These are phyloP conservation scores for Amphicarpaea edgeworthii DNA, from an alignment of 306 rosid genomes.

Conservation along the genomic window DNA sequence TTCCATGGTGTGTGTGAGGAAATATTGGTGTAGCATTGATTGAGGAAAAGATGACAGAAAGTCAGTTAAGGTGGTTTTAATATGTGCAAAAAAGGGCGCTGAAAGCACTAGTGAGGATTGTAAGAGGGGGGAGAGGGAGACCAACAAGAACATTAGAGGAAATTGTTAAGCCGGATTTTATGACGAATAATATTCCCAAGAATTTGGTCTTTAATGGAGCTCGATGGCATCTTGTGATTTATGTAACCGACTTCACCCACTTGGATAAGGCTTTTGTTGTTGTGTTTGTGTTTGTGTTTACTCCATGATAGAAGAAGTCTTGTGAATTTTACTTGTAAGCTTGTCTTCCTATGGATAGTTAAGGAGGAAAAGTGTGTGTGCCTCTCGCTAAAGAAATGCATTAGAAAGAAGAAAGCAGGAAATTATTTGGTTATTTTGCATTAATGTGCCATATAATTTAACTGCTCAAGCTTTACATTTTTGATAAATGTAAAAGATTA, in stretches of 20 bases:
- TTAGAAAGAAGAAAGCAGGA: conserved; percentile 2
- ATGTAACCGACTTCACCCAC: neutral
- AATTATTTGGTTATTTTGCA: neutral
- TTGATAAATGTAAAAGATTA: too few relatives aligned
- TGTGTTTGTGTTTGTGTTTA: neutral
- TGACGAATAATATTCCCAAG: neutral
- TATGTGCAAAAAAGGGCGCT: neutral
- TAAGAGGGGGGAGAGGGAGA: neutral
- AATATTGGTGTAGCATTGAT: neutral
- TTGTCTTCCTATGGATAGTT: neutral
- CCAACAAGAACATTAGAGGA: neutral
- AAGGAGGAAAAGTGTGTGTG: neutral
- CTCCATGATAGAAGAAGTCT: conserved; percentile 14
- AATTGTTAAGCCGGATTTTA: neutral
- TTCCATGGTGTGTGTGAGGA: neutral
- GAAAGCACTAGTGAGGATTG: neutral
- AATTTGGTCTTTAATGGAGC: neutral
- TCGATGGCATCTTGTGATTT: neutral
- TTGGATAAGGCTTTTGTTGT: neutral
- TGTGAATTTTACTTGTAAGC: conserved; percentile 32
- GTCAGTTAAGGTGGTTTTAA: neutral
- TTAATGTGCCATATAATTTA: neutral
- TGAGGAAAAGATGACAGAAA: neutral
- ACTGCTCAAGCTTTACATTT: too few relatives aligned
- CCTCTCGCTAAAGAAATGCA: neutral